Conservation (phyloP, 2,329 filamentous ascomycete genomes). For the Gliomastix tumulicola region DNA sequence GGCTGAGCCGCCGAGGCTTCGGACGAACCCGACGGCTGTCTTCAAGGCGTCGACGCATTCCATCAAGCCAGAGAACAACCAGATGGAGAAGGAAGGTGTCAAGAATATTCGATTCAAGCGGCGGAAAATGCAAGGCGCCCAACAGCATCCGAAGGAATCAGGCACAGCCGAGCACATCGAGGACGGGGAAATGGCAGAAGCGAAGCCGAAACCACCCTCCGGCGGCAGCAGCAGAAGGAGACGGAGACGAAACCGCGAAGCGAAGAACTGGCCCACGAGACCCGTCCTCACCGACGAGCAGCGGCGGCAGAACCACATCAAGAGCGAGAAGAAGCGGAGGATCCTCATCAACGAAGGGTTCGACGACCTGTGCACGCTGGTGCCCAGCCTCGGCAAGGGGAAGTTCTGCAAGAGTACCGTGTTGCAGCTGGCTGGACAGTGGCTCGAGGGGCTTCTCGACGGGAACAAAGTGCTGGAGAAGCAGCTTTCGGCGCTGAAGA, state of each 20-base stretch:
- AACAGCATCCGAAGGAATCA: constrained; percentile 18
- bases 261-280: no score
- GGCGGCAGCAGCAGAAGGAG: constrained; percentile 34
- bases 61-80: no score
- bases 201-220: no score
- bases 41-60: no score
- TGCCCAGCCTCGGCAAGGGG: constrained; percentile 66
- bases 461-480: constrained; percentile 57
- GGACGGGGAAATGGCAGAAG: background rate
- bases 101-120: constrained; percentile 42
- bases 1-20: background rate
- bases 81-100: constrained; percentile 14
- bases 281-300: constrained; percentile 72
- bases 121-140: constrained; percentile 44
- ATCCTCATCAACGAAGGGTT: constrained; percentile 79
- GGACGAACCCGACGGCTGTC: constrained; percentile 8
- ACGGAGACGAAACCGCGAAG: constrained; percentile 42
- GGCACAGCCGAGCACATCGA: background rate
- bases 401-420: constrained; percentile 80
- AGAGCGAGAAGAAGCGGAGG: constrained; percentile 79
- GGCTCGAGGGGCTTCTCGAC: constrained; percentile 64
- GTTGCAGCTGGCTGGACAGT: constrained; percentile 68
- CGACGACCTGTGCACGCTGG: constrained; percentile 68
- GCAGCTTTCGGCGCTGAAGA: no score
- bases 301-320: constrained; percentile 80